Evolutionary conservation across 805 yeast species (phyloP), one percentile per base, ranked within the genome.

Genomic region (Barnettozyma salicaria): DNA sequence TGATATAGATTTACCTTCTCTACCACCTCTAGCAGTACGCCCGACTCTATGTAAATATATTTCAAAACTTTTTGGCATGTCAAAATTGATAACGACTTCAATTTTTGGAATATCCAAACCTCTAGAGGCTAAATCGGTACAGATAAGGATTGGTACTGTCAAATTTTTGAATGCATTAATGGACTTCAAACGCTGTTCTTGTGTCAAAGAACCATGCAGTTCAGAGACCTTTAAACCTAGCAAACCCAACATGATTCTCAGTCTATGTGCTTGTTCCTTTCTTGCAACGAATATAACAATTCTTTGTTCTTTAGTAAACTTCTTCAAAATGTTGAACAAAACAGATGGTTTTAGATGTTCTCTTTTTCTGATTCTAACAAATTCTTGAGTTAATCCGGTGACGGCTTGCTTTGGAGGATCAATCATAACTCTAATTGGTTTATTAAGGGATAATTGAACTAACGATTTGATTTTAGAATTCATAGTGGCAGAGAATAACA

Each of bases 31-130:
- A 8, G 99, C 99, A 38, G 97, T 92, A 73, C 98, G 85, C 64
- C 98, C 98, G 42, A 92, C 96, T 70, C 98, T 83, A 65, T 92
- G 98, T 53, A 92, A 68, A 60, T 92, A 92, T 26, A 90, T 74
- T 48, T 92, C 98, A 53, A 84, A 80, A 21, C 84, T 70, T 59
- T 86, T 85, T 34, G 98, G 98, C 94, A 92, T 86, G 56, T 92
- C 98, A 60, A 72, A 92, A 63, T 92, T 92, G 55, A 92, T 74
- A 32, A 92, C 99, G 42, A 82, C 78, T 59, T 89, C 97, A 58
- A 92, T 89, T 63, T 90, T 90, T 44, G 97, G 97, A 55, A 92
- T 92, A 82, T 92, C 99, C 58, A 92, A 73, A 72, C 99, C 99
- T 76, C 99, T 84, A 20, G 98, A 90, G 2, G 98, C 98, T 60